phyloP scores from a whole-genome alignment of 495 filamentous ascomycete genomes.

The Penicillium paxilli region DNA sequence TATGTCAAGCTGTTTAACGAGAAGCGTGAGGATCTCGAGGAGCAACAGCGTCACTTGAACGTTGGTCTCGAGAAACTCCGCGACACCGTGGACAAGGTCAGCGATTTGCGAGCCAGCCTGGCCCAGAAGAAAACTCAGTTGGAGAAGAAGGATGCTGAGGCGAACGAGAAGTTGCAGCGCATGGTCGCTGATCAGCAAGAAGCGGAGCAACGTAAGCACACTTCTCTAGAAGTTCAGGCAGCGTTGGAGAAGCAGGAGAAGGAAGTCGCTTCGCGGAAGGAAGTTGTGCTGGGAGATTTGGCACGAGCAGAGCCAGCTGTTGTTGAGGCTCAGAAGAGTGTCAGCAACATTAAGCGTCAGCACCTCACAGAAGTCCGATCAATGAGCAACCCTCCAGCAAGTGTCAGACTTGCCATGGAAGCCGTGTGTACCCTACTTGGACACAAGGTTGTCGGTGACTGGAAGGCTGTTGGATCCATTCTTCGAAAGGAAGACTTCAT shows the following conservation, averaged over 20 bases:
- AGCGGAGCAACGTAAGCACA: slow-evolving; percentile 86
- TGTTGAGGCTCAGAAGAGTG: slow-evolving; percentile 86
- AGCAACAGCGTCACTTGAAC: slow-evolving; percentile 97
- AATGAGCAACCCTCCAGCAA: slow-evolving; percentile 86
- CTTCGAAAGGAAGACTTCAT: slow-evolving; percentile 95
- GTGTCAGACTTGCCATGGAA: slow-evolving; percentile 90
- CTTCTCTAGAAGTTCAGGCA: slow-evolving; percentile 83
- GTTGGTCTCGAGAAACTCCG: slow-evolving; percentile 96
- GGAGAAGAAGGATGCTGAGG: slow-evolving; percentile 89
- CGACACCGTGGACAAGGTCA: slow-evolving; percentile 97
- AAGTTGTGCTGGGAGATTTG: slow-evolving; percentile 85
- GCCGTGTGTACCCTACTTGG: slow-evolving; percentile 92
- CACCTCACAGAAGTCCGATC: slow-evolving; percentile 97
- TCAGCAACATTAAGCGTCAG: slow-evolving; percentile 95
- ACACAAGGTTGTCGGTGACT: slow-evolving; percentile 76
- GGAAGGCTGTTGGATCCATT: slow-evolving; percentile 86
- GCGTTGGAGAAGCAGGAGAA: slow-evolving; percentile 87
- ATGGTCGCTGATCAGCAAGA: slow-evolving; percentile 97
- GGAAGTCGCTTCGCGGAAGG: slow-evolving; percentile 78
- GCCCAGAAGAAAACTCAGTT: slow-evolving; percentile 92
- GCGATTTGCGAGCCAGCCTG: slow-evolving; percentile 83
- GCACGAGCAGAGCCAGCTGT: slow-evolving; percentile 93
- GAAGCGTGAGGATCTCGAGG: slow-evolving; percentile 96
- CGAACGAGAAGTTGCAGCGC: slow-evolving; percentile 92
- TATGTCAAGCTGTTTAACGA: slow-evolving; percentile 98